Evolutionary conservation across 768 basidiomycete species (phyloP).

Genomic region (Kondoa malvinella): DNA sequence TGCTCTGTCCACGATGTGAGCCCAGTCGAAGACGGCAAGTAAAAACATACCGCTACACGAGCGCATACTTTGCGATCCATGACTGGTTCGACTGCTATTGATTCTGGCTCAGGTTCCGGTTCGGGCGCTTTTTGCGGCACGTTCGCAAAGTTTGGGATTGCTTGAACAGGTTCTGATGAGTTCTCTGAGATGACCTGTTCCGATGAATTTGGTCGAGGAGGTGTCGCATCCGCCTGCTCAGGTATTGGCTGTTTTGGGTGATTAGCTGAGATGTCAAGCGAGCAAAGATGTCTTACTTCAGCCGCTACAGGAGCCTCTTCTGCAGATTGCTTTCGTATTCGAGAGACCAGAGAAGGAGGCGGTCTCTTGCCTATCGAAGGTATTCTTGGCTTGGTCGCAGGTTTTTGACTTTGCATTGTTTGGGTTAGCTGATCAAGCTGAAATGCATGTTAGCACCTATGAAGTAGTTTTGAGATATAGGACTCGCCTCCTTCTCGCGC

Average conservation of each 20-base stretch:
- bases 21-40: not conserved
- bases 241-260: too few relatives aligned
- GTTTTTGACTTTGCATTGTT: not conserved
- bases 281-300: not conserved
- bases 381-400: not conserved
- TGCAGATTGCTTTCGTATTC: not conserved
- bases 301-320: not conserved
- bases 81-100: not conserved
- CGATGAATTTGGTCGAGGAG: too few relatives aligned
- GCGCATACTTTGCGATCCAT: not conserved
- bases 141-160: too few relatives aligned
- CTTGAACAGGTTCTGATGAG: too few relatives aligned
- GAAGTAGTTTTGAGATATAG: too few relatives aligned
- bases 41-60: not conserved
- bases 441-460: too few relatives aligned
- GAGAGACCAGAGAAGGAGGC: not conserved
- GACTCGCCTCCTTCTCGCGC: not conserved
- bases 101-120: too few relatives aligned
- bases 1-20: not conserved
- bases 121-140: too few relatives aligned
- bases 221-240: too few relatives aligned
- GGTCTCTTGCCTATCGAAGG: not conserved
- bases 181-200: too few relatives aligned
- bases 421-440: not conserved
- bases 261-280: too few relatives aligned